These are phyloP conservation scores for Physaria fendleri DNA, from an alignment of 345 rosid genomes.

Conservation along the genomic window DNA sequence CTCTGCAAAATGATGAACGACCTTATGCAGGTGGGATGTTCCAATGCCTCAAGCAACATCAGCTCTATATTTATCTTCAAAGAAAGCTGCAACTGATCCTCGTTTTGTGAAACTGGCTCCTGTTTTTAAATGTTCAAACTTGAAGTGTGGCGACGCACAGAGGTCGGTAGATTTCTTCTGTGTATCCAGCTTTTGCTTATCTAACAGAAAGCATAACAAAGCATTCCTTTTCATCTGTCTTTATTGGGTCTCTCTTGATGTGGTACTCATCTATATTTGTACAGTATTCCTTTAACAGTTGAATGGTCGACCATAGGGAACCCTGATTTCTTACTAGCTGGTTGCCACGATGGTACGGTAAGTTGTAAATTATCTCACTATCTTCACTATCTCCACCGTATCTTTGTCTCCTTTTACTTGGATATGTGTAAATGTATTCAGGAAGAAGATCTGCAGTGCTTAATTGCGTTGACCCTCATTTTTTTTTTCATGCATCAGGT, in stretches of 20 bases:
- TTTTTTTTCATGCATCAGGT: conserved; percentile 43
- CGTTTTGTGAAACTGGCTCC: conserved; percentile 82
- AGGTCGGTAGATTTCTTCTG: conserved; percentile 39
- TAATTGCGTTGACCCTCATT: not conserved
- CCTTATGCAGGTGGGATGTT: conserved; percentile 88
- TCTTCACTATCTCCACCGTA: not conserved
- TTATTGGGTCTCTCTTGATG: conserved; percentile 18
- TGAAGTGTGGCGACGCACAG: conserved; percentile 56
- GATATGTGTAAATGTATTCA: conserved; percentile 5
- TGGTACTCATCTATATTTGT: conserved; percentile 7
- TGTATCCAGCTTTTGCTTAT: not conserved
- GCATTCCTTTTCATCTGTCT: conserved; percentile 1
- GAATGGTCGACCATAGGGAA: conserved; percentile 73
- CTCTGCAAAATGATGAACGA: conserved; percentile 7
- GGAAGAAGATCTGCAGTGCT: not conserved
- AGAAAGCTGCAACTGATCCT: conserved; percentile 66
- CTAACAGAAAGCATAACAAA: not conserved
- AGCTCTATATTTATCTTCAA: conserved; percentile 47
- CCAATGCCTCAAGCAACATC: conserved; percentile 59
- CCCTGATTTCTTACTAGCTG: conserved; percentile 75
- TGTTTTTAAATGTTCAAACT: conserved; percentile 66
- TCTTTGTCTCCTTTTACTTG: not conserved
- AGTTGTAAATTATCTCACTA: not conserved
- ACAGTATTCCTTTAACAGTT: conserved; percentile 78
- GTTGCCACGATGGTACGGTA: conserved; percentile 97